These are phyloP conservation scores for Rubia balearica DNA, from an alignment of 305 asterid species.

Conservation along the genomic window DNA sequence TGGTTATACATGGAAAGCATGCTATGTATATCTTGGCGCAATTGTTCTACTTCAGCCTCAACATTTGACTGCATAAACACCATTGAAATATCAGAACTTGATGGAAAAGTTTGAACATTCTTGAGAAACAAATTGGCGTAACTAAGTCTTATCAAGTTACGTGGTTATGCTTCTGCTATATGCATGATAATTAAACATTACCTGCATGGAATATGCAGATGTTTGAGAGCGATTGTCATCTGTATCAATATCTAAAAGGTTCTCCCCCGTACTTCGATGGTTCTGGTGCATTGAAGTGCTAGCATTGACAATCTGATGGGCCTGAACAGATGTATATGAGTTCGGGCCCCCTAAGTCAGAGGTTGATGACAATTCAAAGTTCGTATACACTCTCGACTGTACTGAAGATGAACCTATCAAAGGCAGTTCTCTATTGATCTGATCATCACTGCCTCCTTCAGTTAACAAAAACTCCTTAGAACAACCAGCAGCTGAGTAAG, in stretches of 20 bases:
- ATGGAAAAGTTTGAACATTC: neutral
- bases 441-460: slow-evolving; percentile 25
- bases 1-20: slow-evolving; percentile 55
- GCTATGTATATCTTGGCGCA: slow-evolving; percentile 55
- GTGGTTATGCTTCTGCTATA: neutral
- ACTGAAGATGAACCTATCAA: slow-evolving; percentile 33
- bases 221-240: slow-evolving; percentile 27
- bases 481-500: slow-evolving; percentile 29
- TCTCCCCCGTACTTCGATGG: slow-evolving; percentile 28
- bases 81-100: slow-evolving; percentile 16
- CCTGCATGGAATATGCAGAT: slow-evolving; percentile 42
- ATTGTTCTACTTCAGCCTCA: slow-evolving; percentile 49
- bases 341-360: slow-evolving; percentile 26
- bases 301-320: slow-evolving; percentile 19
- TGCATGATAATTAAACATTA: slow-evolving; percentile 10
- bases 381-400: slow-evolving; percentile 29
- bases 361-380: slow-evolving; percentile 23
- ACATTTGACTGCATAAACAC: slow-evolving; percentile 38
- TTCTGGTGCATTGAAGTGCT: slow-evolving; percentile 20
- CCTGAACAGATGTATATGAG: slow-evolving; percentile 28
- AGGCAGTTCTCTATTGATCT: slow-evolving; percentile 27
- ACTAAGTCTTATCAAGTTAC: neutral
- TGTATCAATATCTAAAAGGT: slow-evolving; percentile 23
- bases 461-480: slow-evolving; percentile 14
- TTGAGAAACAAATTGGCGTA: neutral